phyloP scores from a whole-genome alignment of 805 yeast species.

The Wickerhamomyces rabaulensis region DNA sequence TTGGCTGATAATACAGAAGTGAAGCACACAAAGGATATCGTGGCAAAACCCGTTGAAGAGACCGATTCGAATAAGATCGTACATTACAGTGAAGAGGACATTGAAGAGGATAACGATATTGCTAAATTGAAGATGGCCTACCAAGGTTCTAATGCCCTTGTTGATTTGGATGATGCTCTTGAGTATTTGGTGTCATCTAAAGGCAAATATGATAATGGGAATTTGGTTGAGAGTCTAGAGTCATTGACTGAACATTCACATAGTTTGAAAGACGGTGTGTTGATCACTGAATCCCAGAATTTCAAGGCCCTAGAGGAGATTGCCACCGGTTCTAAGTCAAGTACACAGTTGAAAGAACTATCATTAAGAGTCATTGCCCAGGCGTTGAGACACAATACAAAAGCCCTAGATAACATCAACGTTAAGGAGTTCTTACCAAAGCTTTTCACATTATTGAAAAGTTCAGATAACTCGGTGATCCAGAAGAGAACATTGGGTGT shows the following conservation, averaged over 20 bases:
- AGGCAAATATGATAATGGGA: conserved; percentile 2
- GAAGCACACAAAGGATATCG: neutral
- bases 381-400: conserved; percentile 68
- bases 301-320: conserved; percentile 29
- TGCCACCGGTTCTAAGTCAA: conserved; percentile 13
- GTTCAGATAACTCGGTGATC: conserved; percentile 27
- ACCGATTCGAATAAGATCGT: conserved; percentile 12
- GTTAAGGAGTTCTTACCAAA: conserved; percentile 6
- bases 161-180: conserved; percentile 17
- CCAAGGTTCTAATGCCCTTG: conserved; percentile 10
- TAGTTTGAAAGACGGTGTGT: conserved; percentile 56
- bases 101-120: conserved; percentile 18
- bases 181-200: neutral
- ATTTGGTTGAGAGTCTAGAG: conserved; percentile 25
- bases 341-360: conserved; percentile 37
- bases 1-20: conserved; percentile 26
- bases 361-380: conserved; percentile 59
- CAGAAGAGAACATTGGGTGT: conserved; percentile 49
- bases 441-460: conserved; percentile 6
- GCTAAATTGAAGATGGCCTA: conserved; percentile 19
- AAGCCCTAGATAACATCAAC: conserved; percentile 41
- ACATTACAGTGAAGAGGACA: conserved; percentile 9
- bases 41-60: conserved; percentile 11
- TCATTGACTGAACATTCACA: conserved; percentile 58
- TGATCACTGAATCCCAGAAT: conserved; percentile 31